Conservation (phyloP, 2,329 filamentous ascomycete genomes). For the Dothistroma septosporum region DNA sequence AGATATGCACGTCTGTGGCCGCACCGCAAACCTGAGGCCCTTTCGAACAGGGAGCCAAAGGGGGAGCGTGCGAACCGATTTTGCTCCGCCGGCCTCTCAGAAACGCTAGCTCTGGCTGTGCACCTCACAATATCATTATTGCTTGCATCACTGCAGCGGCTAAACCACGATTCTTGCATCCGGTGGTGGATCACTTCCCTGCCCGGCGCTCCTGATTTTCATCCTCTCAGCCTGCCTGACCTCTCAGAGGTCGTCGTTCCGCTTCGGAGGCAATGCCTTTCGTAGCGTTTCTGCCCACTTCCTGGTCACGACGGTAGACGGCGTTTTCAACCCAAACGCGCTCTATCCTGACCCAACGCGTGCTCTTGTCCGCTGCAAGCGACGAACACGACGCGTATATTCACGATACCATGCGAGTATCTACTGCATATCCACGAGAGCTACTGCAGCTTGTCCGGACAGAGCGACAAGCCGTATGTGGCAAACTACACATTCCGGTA, state of each 20-base stretch:
- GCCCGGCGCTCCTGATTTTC: conserved; percentile 2
- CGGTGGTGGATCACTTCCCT: too few species aligned
- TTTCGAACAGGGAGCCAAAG: conserved; percentile 7
- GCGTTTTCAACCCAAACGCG: conserved; percentile 8
- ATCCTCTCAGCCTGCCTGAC: neutral
- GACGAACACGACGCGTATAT: neutral
- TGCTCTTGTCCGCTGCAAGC: neutral
- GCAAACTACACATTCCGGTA: neutral
- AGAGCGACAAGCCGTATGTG: neutral
- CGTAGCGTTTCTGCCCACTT: neutral
- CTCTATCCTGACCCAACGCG: neutral
- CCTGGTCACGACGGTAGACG: conserved; percentile 2
- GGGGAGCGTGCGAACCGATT: conserved; percentile 7
- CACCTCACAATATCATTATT: neutral
- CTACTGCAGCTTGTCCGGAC: conserved; percentile 1
- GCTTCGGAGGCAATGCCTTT: conserved; percentile 7
- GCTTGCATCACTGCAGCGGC: conserved; percentile 4
- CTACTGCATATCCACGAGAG: neutral
- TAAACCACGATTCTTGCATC: conserved; percentile 9
- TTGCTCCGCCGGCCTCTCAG: conserved; percentile 3
- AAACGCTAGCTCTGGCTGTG: conserved; percentile 1
- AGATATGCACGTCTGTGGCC: conserved; percentile 11
- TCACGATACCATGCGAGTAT: conserved; percentile 3
- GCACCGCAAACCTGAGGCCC: conserved; percentile 5
- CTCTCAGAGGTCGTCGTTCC: neutral